Base-by-base conservation (phyloP, 192 early-diverging fungal genomes). In the Rhizophlyctis rosea region DNA sequence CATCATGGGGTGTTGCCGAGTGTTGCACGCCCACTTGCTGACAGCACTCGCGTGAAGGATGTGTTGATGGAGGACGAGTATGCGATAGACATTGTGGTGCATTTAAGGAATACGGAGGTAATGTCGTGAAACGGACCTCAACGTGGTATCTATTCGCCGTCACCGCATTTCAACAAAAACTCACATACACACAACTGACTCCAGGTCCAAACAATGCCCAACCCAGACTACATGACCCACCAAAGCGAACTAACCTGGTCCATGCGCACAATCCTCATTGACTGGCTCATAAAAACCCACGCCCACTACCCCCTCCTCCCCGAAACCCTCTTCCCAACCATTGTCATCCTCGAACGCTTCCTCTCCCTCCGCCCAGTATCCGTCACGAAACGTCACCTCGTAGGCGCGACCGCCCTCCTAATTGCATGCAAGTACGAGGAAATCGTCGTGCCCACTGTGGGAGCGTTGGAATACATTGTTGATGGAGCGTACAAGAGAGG, bases 391-490 rank as follows among this genome's bases (percentile, higher is more conserved):
- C 74, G 92, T 18, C 92, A 94, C 70, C 67, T 94, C 23, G 90
- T 92, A 21, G 92, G 91, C 1, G 74, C 90, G 31, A 86, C 90
- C 0, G 72, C 87, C 0, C 65, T 94, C 53, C 86, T 91, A 35
- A 61, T 92, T 30, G 90, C 92, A 0, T 72, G 86, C 59, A 94
- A 94, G 69, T 93, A 90, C 68, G 91, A 93, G 78, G 91, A 94
- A 73, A 77, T 83, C 27, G 71, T 77, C 18, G 77, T 83, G 13
- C 92, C 92, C 24, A 82, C 86, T 2, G 65, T 93, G 2, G 59
- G 79, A 32, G 81, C 91, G 64, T 90, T 91, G 67, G 76, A 82
- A 0, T 89, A 75, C 67, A 85, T 92, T 76, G 75, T 88, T 0
- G 91, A 89, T 48, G 48, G 56, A 29, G 29, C 31, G 50, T 61